Evolutionary conservation across 306 rosid genomes (phyloP).

Genomic region (Lablab purpureus): DNA sequence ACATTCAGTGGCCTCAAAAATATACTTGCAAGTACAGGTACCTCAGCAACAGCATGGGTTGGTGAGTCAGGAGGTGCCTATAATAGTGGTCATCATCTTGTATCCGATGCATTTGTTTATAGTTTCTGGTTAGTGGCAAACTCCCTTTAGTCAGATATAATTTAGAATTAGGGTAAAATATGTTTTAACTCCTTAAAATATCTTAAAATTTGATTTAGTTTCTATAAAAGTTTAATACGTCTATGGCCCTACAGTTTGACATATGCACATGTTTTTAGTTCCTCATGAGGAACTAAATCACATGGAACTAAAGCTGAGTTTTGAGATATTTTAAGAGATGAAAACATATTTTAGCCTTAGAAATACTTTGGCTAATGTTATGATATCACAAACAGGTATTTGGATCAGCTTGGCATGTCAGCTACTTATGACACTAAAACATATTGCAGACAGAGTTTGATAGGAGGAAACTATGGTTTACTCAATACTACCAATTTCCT

Average conservation of each 20-base stretch:
- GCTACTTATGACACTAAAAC: conserved; percentile 80
- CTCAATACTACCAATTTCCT: conserved; percentile 68
- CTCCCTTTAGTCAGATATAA: neutral
- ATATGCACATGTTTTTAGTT: neutral
- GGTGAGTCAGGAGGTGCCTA: conserved; percentile 99
- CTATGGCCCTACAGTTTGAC: neutral
- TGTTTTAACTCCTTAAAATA: neutral
- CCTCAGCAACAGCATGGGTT: conserved; percentile 86
- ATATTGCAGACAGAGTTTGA: conserved; percentile 90
- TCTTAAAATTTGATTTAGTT: too few relatives aligned
- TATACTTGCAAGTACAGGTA: conserved; percentile 59
- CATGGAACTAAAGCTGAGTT: neutral
- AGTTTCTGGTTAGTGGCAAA: conserved; percentile 81
- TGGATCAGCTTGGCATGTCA: conserved; percentile 95
- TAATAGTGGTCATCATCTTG: conserved; percentile 89
- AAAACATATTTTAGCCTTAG: neutral
- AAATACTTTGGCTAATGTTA: conserved; percentile 13
- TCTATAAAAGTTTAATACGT: neutral
- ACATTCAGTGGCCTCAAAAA: conserved; percentile 67
- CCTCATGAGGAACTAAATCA: neutral
- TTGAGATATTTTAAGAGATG: neutral
- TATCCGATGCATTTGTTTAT: conserved; percentile 77
- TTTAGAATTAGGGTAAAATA: neutral
- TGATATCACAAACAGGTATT: conserved; percentile 64
- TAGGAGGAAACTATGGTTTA: conserved; percentile 94